These are phyloP conservation scores for Mycena rosella DNA, from an alignment of 768 basidiomycete genomes.

Conservation along the genomic window DNA sequence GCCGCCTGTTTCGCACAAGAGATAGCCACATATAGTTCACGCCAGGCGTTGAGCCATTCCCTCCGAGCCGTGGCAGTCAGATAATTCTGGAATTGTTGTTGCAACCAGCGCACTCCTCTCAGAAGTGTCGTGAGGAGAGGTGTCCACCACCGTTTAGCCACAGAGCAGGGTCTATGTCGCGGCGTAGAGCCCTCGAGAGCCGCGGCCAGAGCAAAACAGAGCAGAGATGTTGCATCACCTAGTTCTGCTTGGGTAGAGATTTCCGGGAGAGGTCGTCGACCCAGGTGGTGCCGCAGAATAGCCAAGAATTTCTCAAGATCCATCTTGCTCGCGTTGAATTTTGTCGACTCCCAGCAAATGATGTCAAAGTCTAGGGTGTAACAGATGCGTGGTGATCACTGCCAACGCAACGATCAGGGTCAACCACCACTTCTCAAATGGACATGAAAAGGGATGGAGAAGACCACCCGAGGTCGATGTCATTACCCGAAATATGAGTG, in stretches of 20 bases:
- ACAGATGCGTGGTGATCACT: neutral
- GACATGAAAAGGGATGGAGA: neutral
- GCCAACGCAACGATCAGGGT: neutral
- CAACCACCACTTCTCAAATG: neutral
- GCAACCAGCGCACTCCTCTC: neutral
- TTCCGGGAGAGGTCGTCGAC: too few species aligned
- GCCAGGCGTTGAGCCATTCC: neutral
- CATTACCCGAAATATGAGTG: conserved; percentile 2
- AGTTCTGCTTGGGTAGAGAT: neutral
- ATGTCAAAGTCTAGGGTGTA: neutral
- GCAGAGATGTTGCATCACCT: neutral
- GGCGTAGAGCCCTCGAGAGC: neutral
- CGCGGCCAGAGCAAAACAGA: neutral
- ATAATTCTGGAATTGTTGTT: neutral
- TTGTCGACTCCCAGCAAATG: too few species aligned
- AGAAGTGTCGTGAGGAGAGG: neutral
- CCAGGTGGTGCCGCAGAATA: too few species aligned
- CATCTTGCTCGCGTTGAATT: too few species aligned
- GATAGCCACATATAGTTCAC: neutral
- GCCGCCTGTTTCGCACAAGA: neutral
- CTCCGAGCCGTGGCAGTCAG: neutral
- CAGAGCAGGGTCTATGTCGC: neutral
- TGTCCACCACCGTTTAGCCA: neutral
- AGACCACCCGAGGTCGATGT: neutral
- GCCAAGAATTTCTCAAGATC: too few species aligned